Conservation (phyloP, 495 filamentous ascomycete species). For the Wilcoxina mikolae region DNA sequence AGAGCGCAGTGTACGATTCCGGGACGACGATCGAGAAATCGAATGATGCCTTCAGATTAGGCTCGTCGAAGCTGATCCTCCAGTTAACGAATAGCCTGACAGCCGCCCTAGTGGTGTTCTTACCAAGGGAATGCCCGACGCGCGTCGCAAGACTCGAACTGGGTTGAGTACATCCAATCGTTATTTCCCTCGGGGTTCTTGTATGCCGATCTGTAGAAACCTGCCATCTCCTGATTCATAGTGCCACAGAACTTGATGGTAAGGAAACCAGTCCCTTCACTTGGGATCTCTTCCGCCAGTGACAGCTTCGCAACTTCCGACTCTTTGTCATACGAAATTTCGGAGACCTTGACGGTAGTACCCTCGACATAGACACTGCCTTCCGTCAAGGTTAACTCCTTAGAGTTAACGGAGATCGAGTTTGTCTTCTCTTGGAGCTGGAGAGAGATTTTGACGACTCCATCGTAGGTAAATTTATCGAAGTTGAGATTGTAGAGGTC, state of each 20-base stretch:
- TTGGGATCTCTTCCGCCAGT: slow-evolving; percentile 53
- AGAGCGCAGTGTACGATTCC: slow-evolving; percentile 68
- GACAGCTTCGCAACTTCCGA: slow-evolving; percentile 61
- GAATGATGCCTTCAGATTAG: slow-evolving; percentile 88
- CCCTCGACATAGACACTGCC: slow-evolving; percentile 15
- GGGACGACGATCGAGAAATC: slow-evolving; percentile 86
- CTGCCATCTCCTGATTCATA: slow-evolving; percentile 72
- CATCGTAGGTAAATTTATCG: slow-evolving; percentile 65
- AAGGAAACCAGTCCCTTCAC: slow-evolving; percentile 45
- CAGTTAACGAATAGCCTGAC: background rate
- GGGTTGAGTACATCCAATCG: slow-evolving; percentile 85
- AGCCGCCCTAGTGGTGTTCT: background rate
- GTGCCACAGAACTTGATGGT: slow-evolving; percentile 65
- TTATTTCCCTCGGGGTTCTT: slow-evolving; percentile 56
- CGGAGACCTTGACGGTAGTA: slow-evolving; percentile 40
- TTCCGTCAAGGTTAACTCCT: slow-evolving; percentile 19
- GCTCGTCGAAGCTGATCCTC: slow-evolving; percentile 64
- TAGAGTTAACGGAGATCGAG: slow-evolving; percentile 21
- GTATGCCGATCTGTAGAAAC: slow-evolving; percentile 92
- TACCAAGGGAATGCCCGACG: slow-evolving; percentile 78
- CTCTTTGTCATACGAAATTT: slow-evolving; percentile 53
- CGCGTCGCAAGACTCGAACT: slow-evolving; percentile 94
- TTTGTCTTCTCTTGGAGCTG: slow-evolving; percentile 14
- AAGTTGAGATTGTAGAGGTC: slow-evolving; percentile 66
- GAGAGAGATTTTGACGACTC: slow-evolving; percentile 48